These are phyloP conservation scores for Aurifilum marmelostoma DNA, from an alignment of 2,329 filamentous ascomycete genomes.

Conservation along the genomic window DNA sequence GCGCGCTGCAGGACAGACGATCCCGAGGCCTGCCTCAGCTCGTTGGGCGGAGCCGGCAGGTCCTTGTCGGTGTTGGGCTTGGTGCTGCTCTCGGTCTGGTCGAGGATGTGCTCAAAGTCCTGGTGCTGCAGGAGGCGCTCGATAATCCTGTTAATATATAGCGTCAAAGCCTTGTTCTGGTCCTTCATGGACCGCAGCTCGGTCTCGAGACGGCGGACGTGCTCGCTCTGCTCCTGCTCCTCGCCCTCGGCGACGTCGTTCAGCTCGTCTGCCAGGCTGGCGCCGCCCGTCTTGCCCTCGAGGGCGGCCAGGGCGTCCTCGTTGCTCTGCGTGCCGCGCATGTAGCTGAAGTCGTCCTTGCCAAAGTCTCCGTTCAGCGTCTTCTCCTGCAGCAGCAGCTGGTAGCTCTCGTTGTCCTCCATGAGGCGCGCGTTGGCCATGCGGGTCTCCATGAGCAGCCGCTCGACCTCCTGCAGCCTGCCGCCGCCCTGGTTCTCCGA, in stretches of 20 bases:
- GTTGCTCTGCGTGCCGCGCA: conserved; percentile 58
- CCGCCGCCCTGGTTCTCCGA: conserved; percentile 91
- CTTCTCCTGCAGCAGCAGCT: conserved; percentile 90
- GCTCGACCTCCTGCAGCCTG: conserved; percentile 86
- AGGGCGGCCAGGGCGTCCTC: conserved; percentile 67
- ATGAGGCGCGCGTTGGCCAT: conserved; percentile 95
- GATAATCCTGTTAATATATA: conserved; percentile 99
- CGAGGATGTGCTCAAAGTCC: conserved; percentile 91
- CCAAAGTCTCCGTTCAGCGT: conserved; percentile 93
- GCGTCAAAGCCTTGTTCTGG: conserved; percentile 93
- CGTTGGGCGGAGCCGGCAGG: conserved; percentile 70
- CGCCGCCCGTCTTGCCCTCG: conserved; percentile 53
- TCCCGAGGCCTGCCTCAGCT: conserved; percentile 44
- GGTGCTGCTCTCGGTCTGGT: conserved; percentile 68
- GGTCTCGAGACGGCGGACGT: conserved; percentile 70
- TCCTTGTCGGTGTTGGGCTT: conserved; percentile 73
- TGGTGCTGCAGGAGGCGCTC: conserved; percentile 91
- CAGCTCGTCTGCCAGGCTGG: conserved; percentile 86
- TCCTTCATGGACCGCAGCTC: conserved; percentile 83
- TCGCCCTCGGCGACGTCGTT: conserved; percentile 68
- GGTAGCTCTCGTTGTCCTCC: conserved; percentile 99
- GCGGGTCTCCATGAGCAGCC: conserved; percentile 84
- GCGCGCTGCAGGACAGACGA: conserved; percentile 62
- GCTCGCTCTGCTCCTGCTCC: conserved; percentile 44
- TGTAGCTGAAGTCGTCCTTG: conserved; percentile 78